Evolutionary conservation across 352 stramenopile species (phyloP).

Genomic region (Pythium aquatile): DNA sequence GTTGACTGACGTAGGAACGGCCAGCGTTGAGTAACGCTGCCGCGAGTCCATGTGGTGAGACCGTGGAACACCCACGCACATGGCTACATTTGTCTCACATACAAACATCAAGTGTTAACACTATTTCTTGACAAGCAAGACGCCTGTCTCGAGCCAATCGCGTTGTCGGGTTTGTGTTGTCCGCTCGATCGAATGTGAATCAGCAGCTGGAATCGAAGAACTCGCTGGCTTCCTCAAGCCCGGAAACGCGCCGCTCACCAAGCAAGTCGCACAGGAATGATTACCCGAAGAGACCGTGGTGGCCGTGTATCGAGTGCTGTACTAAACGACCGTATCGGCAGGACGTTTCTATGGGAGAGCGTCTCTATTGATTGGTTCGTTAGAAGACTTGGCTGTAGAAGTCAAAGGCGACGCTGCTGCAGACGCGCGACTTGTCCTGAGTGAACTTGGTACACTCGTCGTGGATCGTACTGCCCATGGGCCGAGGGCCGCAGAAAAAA

Average conservation of each 20-base stretch:
- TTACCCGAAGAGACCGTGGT: neutral
- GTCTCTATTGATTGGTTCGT: neutral
- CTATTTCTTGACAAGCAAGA: neutral
- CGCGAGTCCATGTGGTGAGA: neutral
- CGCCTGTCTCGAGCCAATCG: neutral
- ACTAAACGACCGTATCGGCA: neutral
- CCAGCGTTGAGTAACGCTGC: neutral
- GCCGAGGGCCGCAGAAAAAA: conserved; percentile 75
- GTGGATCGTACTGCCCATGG: conserved; percentile 52
- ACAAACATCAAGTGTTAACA: neutral
- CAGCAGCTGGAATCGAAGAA: neutral
- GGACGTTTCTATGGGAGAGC: too few species aligned
- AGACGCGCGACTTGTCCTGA: conserved; percentile 34
- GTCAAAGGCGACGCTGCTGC: conserved; percentile 50
- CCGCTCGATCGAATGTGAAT: neutral
- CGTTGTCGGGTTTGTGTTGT: too few species aligned
- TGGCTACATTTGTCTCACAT: neutral
- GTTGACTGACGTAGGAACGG: neutral
- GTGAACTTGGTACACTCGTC: conserved; percentile 63
- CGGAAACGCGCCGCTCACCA: neutral
- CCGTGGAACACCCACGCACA: neutral
- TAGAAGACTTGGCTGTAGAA: conserved; percentile 78
- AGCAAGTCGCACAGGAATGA: neutral
- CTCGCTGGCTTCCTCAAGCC: neutral
- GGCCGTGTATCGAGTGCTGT: neutral